phyloP scores from a whole-genome alignment of 495 filamentous ascomycete species.

The Elaphomyces granulatus region DNA sequence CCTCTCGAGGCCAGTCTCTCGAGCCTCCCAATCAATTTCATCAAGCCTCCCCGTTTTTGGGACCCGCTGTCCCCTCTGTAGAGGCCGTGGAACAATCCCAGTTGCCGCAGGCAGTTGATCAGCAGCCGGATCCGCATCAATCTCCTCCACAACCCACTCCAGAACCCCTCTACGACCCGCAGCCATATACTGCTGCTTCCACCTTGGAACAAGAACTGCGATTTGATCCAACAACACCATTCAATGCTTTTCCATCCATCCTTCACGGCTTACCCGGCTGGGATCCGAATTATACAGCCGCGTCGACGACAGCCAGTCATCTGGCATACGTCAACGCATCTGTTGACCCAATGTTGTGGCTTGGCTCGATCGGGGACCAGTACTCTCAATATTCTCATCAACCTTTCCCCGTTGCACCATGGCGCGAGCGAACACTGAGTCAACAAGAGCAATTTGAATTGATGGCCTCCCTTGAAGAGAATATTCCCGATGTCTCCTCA shows the following conservation, averaged over 20 bases:
- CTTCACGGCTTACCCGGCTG: constrained; percentile 35
- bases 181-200: constrained; percentile 11
- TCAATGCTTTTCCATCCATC: constrained; percentile 31
- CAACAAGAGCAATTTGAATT: constrained; percentile 59
- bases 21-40: constrained; percentile 15
- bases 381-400: constrained; percentile 38
- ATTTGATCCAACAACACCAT: constrained; percentile 30
- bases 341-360: constrained; percentile 28
- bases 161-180: constrained; percentile 13
- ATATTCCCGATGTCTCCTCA: constrained; percentile 39
- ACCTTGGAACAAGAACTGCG: constrained; percentile 17
- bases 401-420: constrained; percentile 26
- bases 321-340: constrained; percentile 27
- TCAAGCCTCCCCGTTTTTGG: constrained; percentile 18
- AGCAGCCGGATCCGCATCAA: constrained; percentile 11
- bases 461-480: constrained; percentile 48
- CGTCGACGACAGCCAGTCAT: constrained; percentile 28
- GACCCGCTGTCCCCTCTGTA: constrained; percentile 9
- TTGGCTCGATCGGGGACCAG: constrained; percentile 29
- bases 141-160: constrained; percentile 6
- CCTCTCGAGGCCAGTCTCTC: constrained; percentile 26
- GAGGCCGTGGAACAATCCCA: constrained; percentile 12
- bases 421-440: constrained; percentile 48
- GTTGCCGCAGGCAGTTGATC: constrained; percentile 10
- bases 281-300: constrained; percentile 30